Evolutionary conservation across 164 flowering plant species (phyloP).

Genomic region (Vitis amurensis): DNA sequence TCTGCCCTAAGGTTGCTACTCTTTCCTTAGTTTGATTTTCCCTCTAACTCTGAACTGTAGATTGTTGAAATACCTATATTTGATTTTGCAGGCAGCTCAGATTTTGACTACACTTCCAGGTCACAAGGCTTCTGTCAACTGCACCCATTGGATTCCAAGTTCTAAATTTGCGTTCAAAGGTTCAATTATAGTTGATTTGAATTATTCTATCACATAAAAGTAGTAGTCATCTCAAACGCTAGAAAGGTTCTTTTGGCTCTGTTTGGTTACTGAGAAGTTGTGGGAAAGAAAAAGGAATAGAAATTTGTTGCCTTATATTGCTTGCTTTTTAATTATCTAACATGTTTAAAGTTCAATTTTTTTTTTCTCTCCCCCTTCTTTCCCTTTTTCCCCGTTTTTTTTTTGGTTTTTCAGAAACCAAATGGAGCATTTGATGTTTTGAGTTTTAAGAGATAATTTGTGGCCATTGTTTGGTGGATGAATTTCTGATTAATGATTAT

Average conservation of each 20-base stretch:
- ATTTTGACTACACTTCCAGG: slow-evolving; percentile 90
- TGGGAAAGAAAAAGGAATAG: no score
- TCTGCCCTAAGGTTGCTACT: slow-evolving; percentile 63
- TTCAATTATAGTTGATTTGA: slow-evolving; percentile 13
- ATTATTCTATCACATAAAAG: not conserved
- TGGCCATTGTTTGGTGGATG: not conserved
- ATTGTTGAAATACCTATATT: no score
- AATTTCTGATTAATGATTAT: not conserved
- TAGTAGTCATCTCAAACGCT: no score
- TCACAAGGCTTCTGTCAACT: slow-evolving; percentile 82
- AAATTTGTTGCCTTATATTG: no score
- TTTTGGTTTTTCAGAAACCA: no score
- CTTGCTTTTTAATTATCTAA: no score
- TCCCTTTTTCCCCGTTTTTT: no score
- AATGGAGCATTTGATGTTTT: not conserved
- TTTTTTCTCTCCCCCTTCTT: no score
- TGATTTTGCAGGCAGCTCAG: slow-evolving; percentile 57
- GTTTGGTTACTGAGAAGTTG: no score
- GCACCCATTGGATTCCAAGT: slow-evolving; percentile 87
- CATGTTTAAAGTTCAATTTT: no score
- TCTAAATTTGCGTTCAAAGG: slow-evolving; percentile 80
- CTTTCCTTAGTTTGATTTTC: not conserved
- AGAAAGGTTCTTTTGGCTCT: no score
- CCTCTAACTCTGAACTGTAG: not conserved
- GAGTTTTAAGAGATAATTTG: not conserved